Evolutionary conservation across 331 rosid species (phyloP).

Genomic region (Pyracantha coccinea): DNA sequence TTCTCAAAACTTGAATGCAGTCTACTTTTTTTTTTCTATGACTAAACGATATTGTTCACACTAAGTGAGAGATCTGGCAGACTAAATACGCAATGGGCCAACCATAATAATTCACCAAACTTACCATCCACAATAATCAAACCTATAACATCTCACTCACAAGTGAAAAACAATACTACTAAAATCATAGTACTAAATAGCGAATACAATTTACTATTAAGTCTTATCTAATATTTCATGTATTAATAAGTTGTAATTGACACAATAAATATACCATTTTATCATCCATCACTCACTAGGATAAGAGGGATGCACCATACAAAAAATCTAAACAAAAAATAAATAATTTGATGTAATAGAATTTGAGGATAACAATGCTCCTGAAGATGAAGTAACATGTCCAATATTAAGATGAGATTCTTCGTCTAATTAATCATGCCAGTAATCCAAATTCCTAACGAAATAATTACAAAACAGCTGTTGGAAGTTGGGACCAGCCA

Average conservation of each 20-base stretch:
- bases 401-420: neutral
- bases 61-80: neutral
- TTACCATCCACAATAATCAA: too few species aligned
- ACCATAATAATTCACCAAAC: too few species aligned
- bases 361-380: too few species aligned
- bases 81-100: too few species aligned
- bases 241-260: neutral
- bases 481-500: constrained; percentile 17
- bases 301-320: neutral
- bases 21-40: too few species aligned
- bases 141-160: neutral
- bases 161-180: too few species aligned
- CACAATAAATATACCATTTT: neutral
- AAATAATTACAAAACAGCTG: neutral
- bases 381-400: neutral
- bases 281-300: neutral
- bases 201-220: neutral
- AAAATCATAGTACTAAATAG: too few species aligned
- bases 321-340: neutral
- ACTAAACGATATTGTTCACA: neutral
- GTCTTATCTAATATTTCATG: neutral
- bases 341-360: neutral
- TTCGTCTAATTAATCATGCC: neutral
- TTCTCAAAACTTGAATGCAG: neutral
- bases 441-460: constrained; percentile 4